These are phyloP conservation scores for Coccinonectria pachysandricola DNA, from an alignment of 2,329 filamentous ascomycete genomes.

Conservation along the genomic window DNA sequence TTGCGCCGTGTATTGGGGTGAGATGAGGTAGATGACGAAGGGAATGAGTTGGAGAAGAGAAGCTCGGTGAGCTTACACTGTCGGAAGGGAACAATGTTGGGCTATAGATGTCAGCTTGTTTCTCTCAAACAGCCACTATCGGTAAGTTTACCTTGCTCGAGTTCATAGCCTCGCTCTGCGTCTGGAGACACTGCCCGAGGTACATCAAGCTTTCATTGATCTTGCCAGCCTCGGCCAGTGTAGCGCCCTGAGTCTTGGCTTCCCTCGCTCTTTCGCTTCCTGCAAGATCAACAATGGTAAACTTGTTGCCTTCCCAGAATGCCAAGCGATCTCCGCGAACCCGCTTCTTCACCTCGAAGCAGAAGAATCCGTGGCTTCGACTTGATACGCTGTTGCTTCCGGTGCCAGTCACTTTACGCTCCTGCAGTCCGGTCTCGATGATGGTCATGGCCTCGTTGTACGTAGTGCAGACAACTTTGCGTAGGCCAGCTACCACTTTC, in stretches of 20 bases:
- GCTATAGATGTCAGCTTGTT: too few relatives aligned
- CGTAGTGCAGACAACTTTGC: constrained; percentile 77
- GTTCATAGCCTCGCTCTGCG: constrained; percentile 72
- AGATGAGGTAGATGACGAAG: constrained; percentile 39
- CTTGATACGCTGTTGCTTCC: constrained; percentile 89
- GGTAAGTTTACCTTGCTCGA: constrained; percentile 53
- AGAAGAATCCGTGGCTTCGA: constrained; percentile 92
- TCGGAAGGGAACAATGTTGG: constrained; percentile 65
- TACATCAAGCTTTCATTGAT: constrained; percentile 99
- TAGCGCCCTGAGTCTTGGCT: constrained; percentile 87
- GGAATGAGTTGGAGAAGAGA: constrained; percentile 82
- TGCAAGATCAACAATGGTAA: constrained; percentile 86
- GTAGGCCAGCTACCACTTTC: constrained; percentile 88
- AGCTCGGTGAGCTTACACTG: constrained; percentile 81
- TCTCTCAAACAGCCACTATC: too few relatives aligned
- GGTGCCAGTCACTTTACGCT: constrained; percentile 80
- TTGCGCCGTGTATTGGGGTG: constrained; percentile 39
- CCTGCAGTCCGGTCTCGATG: constrained; percentile 77
- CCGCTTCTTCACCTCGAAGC: constrained; percentile 85
- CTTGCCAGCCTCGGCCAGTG: constrained; percentile 89
- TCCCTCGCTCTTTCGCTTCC: constrained; percentile 89
- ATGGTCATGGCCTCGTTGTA: constrained; percentile 81
- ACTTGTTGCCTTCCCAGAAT: constrained; percentile 63
- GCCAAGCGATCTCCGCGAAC: constrained; percentile 32
- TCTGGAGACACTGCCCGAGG: constrained; percentile 89